These are phyloP conservation scores for Neurospora sp. DNA, from an alignment of 2,329 filamentous ascomycete genomes.

Conservation along the genomic window DNA sequence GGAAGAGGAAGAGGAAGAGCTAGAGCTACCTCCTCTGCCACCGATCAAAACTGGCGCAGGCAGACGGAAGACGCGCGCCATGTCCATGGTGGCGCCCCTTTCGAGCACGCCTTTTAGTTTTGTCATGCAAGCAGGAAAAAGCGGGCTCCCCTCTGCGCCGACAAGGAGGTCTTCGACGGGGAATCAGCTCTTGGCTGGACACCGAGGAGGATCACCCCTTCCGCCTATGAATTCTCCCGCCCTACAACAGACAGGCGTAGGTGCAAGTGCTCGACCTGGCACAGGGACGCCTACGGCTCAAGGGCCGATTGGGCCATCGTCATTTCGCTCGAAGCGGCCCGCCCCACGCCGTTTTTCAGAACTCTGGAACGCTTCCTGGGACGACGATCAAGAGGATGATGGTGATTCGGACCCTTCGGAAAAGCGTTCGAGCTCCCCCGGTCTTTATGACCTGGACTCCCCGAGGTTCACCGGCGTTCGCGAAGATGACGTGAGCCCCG, in stretches of 20 bases:
- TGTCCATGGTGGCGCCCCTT: neutral
- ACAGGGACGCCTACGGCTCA: neutral
- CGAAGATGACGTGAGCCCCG: neutral
- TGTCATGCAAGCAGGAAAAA: neutral
- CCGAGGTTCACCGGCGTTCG: neutral
- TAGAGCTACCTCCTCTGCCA: neutral
- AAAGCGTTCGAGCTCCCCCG: neutral
- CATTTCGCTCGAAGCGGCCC: neutral
- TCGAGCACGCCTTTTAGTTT: conserved; percentile 1
- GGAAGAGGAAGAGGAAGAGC: neutral
- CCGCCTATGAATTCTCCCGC: conserved; percentile 8
- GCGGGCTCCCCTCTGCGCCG: neutral
- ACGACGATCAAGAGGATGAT: neutral
- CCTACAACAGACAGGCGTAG: neutral
- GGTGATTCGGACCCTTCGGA: neutral
- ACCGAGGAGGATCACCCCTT: neutral
- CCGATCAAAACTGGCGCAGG: neutral
- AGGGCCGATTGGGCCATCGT: neutral
- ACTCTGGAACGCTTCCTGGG: neutral
- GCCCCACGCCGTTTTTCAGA: conserved; percentile 4
- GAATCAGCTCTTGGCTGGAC: neutral
- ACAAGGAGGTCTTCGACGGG: conserved; percentile 1
- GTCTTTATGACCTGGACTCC: neutral
- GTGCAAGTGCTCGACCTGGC: neutral
- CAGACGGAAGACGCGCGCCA: neutral